Evolutionary conservation across 495 filamentous ascomycete species (phyloP).

Genomic region (Aspergillus homomorphus): DNA sequence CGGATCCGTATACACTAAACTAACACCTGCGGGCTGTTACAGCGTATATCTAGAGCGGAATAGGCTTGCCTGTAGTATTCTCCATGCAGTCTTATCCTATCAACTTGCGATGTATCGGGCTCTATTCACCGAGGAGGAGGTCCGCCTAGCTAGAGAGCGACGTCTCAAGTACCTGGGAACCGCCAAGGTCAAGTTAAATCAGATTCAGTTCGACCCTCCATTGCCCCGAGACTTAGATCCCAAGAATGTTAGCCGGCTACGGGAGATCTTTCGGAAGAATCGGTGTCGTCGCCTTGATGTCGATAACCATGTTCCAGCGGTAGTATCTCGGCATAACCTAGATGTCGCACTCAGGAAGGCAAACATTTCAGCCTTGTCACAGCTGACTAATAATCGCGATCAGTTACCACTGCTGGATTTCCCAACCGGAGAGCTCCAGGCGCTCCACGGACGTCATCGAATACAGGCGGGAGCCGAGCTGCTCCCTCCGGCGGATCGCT

Average conservation of each 20-base stretch:
- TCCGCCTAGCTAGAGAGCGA: conserved; percentile 13
- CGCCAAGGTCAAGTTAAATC: conserved; percentile 17
- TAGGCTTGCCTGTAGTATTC: background rate
- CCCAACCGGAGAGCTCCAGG: conserved; percentile 18
- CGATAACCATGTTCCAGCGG: conserved; percentile 24
- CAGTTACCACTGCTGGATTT: conserved; percentile 16
- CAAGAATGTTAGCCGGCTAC: conserved; percentile 24
- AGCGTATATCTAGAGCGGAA: too few species aligned
- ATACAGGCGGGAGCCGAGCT: conserved; percentile 27
- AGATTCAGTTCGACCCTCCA: conserved; percentile 19
- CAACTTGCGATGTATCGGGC: background rate
- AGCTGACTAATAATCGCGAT: conserved; percentile 10
- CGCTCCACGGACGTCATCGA: conserved; percentile 35
- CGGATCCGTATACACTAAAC: too few species aligned
- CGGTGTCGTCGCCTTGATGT: conserved; percentile 23
- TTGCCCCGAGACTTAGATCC: conserved; percentile 12
- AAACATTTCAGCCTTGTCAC: conserved; percentile 4
- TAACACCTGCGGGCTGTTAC: too few species aligned
- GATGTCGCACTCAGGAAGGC: conserved; percentile 6
- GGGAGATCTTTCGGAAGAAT: conserved; percentile 26
- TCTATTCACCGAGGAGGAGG: conserved; percentile 15
- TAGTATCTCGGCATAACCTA: conserved; percentile 25
- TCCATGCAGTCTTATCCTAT: background rate
- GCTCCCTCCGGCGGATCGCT: conserved; percentile 25
- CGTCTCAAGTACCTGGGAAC: conserved; percentile 17